Conservation (phyloP, 2,329 filamentous ascomycete species). For the Exophiala spinifera region DNA sequence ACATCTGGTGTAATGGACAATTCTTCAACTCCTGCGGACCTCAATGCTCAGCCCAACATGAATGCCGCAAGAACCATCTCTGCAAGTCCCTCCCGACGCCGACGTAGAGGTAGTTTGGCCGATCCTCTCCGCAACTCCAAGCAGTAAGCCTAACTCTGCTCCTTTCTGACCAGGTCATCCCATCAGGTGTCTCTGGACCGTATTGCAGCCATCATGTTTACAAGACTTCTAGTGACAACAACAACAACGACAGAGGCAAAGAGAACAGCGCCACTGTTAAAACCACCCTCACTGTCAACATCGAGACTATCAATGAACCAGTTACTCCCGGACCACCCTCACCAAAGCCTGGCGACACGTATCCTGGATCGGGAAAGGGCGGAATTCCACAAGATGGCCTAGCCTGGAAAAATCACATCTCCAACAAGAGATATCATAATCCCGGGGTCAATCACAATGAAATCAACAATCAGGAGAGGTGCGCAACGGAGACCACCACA, state of each 20-base stretch:
- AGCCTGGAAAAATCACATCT: conserved; percentile 11
- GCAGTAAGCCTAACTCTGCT: background rate
- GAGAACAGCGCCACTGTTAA: background rate
- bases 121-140: background rate
- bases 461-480: conserved; percentile 15
- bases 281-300: background rate
- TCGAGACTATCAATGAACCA: background rate
- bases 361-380: conserved; percentile 1
- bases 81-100: too few relatives aligned
- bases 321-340: background rate
- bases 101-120: background rate
- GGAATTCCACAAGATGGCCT: conserved; percentile 6
- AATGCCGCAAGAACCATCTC: too few relatives aligned
- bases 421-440: conserved; percentile 2
- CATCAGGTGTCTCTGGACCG: too few relatives aligned
- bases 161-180: background rate
- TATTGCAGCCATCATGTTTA: too few relatives aligned
- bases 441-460: conserved; percentile 4
- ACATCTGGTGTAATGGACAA: too few relatives aligned
- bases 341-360: background rate
- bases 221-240: background rate
- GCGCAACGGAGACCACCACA: conserved; percentile 7
- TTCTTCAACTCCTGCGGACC: too few relatives aligned
- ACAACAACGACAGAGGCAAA: background rate
- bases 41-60: too few relatives aligned